phyloP scores from a whole-genome alignment of 495 filamentous ascomycete genomes.

The Penicillium flavigenum region DNA sequence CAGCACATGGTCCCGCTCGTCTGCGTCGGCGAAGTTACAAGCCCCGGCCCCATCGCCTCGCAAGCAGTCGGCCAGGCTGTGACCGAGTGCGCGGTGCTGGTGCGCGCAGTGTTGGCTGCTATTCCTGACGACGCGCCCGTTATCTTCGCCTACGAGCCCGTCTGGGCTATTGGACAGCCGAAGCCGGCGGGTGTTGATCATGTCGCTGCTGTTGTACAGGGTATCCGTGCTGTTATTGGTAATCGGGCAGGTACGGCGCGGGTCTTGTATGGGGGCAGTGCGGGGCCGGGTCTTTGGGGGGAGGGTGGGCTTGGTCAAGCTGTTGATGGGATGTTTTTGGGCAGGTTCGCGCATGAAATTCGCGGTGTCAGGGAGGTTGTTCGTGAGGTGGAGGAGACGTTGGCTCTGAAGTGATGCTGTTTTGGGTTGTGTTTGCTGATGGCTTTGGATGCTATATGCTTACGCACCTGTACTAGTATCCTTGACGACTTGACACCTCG shows the following conservation, averaged over 20 bases:
- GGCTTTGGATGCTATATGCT: background rate
- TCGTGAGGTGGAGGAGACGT: conserved; percentile 58
- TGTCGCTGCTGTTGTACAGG: conserved; percentile 66
- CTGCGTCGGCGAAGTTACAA: conserved; percentile 69
- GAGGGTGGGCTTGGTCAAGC: conserved; percentile 56
- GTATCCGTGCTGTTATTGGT: conserved; percentile 50
- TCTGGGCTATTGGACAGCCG: conserved; percentile 80
- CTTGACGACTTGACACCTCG: background rate
- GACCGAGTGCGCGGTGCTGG: conserved; percentile 61
- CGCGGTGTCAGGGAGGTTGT: conserved; percentile 66
- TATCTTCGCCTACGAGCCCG: conserved; percentile 83
- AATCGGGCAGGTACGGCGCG: conserved; percentile 52
- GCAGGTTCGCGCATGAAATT: conserved; percentile 76
- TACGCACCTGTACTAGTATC: background rate
- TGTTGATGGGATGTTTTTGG: conserved; percentile 81
- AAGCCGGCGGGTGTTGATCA: conserved; percentile 71
- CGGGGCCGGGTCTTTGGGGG: conserved; percentile 71
- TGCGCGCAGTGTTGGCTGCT: conserved; percentile 58
- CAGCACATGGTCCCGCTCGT: conserved; percentile 75
- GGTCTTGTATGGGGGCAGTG: conserved; percentile 78
- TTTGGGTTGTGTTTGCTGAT: background rate
- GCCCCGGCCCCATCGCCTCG: conserved; percentile 48
- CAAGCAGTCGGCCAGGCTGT: conserved; percentile 58
- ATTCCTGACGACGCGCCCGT: conserved; percentile 62
- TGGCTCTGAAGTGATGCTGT: conserved; percentile 5